Percentiles rank a stretch among this genome's conserved stretches.
phyloP scores from a whole-genome alignment of 441 rosid genomes.

The Mallotus repandus region DNA sequence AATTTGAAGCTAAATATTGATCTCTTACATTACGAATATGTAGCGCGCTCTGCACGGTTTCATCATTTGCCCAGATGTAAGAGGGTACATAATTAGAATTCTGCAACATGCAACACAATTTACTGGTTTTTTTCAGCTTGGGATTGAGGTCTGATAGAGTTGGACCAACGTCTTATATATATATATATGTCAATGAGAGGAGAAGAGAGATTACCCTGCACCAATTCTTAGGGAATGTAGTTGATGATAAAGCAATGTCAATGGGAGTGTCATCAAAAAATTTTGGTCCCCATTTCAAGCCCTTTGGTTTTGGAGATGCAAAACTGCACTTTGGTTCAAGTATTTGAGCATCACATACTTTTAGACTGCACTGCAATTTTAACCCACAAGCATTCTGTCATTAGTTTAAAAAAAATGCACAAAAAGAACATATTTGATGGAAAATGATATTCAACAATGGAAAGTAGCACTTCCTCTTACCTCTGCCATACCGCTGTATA shows the following conservation, averaged over 20 bases:
- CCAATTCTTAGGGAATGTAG: slow-evolving; percentile 6
- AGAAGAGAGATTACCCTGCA: slow-evolving; percentile 24
- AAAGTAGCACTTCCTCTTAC: background rate
- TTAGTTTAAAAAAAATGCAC: background rate
- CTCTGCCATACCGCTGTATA: slow-evolving; percentile 17
- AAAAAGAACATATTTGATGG: background rate
- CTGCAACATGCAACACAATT: slow-evolving; percentile 14
- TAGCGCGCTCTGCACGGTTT: slow-evolving; percentile 24
- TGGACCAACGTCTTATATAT: background rate
- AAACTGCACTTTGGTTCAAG: slow-evolving; percentile 21
- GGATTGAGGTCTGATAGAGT: background rate
- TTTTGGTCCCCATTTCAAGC: slow-evolving; percentile 16
- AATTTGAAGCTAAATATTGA: background rate
- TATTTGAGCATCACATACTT: slow-evolving; percentile 12
- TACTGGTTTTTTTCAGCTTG: background rate
- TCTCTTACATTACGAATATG: slow-evolving; percentile 19
- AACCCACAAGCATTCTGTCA: background rate
- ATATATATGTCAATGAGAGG: background rate
- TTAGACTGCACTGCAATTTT: slow-evolving; percentile 16
- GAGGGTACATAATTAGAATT: slow-evolving; percentile 21
- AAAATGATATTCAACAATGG: background rate
- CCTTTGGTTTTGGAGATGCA: slow-evolving; percentile 19
- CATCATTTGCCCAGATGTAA: slow-evolving; percentile 33
- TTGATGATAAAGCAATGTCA: slow-evolving; percentile 4
- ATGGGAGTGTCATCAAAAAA: slow-evolving; percentile 17